Conservation (phyloP, 306 rosid genomes). For the Potentilla sterilis region DNA sequence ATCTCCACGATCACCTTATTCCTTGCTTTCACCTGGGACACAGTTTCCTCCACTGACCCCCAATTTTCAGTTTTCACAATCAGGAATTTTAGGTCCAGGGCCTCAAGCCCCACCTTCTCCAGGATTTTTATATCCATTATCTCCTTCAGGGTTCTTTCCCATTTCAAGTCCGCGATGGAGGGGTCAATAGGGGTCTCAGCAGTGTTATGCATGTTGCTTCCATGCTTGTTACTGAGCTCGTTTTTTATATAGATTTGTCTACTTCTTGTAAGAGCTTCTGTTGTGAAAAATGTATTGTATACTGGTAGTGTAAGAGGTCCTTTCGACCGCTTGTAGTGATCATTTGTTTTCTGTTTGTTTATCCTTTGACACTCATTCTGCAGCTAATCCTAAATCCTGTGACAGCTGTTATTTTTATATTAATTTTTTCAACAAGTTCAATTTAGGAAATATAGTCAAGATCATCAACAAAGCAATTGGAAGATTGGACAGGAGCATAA, state of each 20-base stretch:
- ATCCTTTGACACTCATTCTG: conserved; percentile 29
- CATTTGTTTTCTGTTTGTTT: conserved; percentile 37
- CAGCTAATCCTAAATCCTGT: conserved; percentile 21
- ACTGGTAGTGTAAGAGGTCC: conserved; percentile 40
- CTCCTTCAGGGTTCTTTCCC: conserved; percentile 80
- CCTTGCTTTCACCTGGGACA: conserved; percentile 73
- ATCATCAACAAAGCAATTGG: conserved; percentile 45
- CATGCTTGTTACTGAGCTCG: conserved; percentile 28
- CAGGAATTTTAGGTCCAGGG: conserved; percentile 92
- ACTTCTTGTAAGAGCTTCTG: conserved; percentile 33
- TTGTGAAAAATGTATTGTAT: conserved; percentile 35
- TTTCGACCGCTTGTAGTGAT: conserved; percentile 37
- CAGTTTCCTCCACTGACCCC: conserved; percentile 75
- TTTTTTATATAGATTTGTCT: conserved; percentile 22
- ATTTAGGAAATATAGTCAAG: conserved; percentile 47
- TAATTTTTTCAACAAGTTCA: conserved; percentile 44
- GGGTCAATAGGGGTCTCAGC: conserved; percentile 40
- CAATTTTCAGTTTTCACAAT: conserved; percentile 73
- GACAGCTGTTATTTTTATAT: conserved; percentile 42
- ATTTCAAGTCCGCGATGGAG: conserved; percentile 88
- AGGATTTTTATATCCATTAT: conserved; percentile 63
- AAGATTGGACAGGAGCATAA: conserved; percentile 46
- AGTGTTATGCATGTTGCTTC: conserved; percentile 29
- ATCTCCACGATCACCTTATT: conserved; percentile 82
- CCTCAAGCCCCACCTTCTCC: conserved; percentile 90